phyloP scores from a whole-genome alignment of 2,329 filamentous ascomycete species.

The Fusarium dimerum region DNA sequence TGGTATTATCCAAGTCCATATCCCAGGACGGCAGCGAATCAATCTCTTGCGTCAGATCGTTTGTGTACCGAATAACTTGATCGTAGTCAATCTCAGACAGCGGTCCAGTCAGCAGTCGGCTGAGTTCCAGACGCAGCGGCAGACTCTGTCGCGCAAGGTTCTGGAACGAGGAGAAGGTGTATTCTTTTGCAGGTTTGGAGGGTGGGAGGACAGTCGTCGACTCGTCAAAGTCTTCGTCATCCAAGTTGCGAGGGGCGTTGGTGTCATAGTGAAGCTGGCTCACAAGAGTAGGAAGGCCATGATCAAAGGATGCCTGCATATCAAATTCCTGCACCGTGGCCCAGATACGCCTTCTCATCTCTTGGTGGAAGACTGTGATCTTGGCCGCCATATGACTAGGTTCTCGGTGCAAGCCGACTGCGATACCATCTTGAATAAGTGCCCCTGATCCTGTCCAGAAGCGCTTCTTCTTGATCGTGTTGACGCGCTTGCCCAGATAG shows the following conservation, averaged over 20 bases:
- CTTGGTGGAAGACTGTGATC: constrained; percentile 60
- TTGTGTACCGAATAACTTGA: constrained; percentile 61
- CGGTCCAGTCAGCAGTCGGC: constrained; percentile 55
- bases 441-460: constrained; percentile 61
- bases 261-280: constrained; percentile 58
- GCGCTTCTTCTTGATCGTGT: constrained; percentile 65
- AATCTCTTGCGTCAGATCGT: constrained; percentile 62
- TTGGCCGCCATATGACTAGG: constrained; percentile 55
- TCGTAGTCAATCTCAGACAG: constrained; percentile 60
- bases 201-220: constrained; percentile 51
- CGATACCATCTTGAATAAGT: constrained; percentile 58
- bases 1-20: constrained; percentile 38
- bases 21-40: constrained; percentile 60
- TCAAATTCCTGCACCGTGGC: constrained; percentile 63
- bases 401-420: constrained; percentile 60
- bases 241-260: constrained; percentile 56
- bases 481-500: constrained; percentile 63
- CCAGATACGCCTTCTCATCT: constrained; percentile 64
- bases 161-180: constrained; percentile 62
- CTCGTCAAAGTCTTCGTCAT: constrained; percentile 60
- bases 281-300: constrained; percentile 59
- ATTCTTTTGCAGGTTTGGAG: constrained; percentile 53
- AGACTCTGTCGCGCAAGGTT: constrained; percentile 58
- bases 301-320: constrained; percentile 62
- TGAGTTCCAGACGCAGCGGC: constrained; percentile 57